A percentile compares a stretch with the other conserved stretches of the same genome.
These are phyloP conservation scores for Onygena corvina DNA, from an alignment of 2,329 filamentous ascomycete species.

Conservation along the genomic window DNA sequence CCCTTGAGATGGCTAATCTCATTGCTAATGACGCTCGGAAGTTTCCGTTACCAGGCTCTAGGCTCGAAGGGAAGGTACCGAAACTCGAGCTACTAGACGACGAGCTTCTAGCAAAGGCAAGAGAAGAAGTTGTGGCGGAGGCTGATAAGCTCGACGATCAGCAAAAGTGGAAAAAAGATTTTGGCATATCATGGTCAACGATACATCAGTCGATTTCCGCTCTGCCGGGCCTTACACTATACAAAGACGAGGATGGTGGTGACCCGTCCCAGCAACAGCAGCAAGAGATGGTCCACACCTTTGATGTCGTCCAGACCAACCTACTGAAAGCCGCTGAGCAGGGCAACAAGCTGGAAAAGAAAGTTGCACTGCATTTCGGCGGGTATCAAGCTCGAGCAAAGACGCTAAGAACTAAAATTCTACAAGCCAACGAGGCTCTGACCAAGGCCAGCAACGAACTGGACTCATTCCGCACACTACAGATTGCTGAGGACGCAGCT, in stretches of 20 bases:
- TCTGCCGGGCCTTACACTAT: conserved; percentile 69
- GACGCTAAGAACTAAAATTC: conserved; percentile 65
- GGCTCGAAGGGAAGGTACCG: conserved; percentile 50
- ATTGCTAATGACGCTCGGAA: conserved; percentile 70
- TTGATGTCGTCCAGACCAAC: conserved; percentile 61
- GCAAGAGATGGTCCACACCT: conserved; percentile 53
- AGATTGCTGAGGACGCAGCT: conserved; percentile 67
- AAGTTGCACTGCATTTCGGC: conserved; percentile 71
- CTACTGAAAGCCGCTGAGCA: conserved; percentile 64
- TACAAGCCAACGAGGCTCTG: conserved; percentile 60
- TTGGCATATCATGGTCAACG: conserved; percentile 42
- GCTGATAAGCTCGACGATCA: conserved; percentile 40
- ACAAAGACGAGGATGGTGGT: conserved; percentile 63
- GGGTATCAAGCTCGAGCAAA: conserved; percentile 83
- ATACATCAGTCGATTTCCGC: conserved; percentile 34
- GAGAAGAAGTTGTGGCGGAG: conserved; percentile 64
- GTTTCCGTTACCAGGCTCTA: conserved; percentile 57
- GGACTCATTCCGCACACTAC: conserved; percentile 60
- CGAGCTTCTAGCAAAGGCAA: conserved; percentile 58
- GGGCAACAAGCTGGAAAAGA: conserved; percentile 85
- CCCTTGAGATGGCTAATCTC: conserved; percentile 63
- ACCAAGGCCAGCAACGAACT: conserved; percentile 61
- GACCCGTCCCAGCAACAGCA: conserved; percentile 49
- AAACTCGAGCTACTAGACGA: conserved; percentile 58
- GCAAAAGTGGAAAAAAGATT: conserved; percentile 39